Percentiles rank a stretch among this genome's conserved stretches.
Evolutionary conservation across 2,329 filamentous ascomycete genomes (phyloP).

Genomic region (Fusarium equiseti): DNA sequence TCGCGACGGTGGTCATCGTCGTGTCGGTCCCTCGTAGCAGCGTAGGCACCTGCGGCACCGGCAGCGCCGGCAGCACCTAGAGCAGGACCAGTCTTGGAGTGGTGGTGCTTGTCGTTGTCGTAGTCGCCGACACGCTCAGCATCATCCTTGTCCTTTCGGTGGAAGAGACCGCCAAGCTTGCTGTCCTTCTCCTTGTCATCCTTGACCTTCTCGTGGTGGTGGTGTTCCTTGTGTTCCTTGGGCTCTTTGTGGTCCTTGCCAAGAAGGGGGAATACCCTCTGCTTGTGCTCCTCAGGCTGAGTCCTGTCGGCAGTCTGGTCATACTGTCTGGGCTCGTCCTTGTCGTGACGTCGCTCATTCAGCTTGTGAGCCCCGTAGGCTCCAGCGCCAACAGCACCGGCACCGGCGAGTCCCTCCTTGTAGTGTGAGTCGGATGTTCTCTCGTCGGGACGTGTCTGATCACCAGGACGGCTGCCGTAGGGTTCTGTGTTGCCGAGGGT

Average conservation of each 20-base stretch:
- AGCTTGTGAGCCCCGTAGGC: conserved; percentile 21
- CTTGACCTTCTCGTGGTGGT: conserved; percentile 9
- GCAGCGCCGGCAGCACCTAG: conserved; percentile 35
- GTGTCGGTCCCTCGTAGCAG: conserved; percentile 20
- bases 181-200: conserved; percentile 26
- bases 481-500: conserved; percentile 8
- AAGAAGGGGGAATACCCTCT: conserved; percentile 30
- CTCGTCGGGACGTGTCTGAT: not conserved
- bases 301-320: not conserved
- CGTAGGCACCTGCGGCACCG: conserved; percentile 28
- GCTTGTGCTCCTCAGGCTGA: conserved; percentile 23
- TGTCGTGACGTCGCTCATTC: conserved; percentile 1
- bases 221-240: not conserved
- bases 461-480: not conserved
- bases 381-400: conserved; percentile 2
- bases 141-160: conserved; percentile 23
- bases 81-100: conserved; percentile 25
- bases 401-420: conserved; percentile 16
- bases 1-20: conserved; percentile 14
- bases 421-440: conserved; percentile 17
- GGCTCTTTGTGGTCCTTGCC: conserved; percentile 20
- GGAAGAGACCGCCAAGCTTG: conserved; percentile 23
- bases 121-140: not conserved
- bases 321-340: not conserved
- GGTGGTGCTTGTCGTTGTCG: conserved; percentile 8